phyloP scores from a whole-genome alignment of 2,329 filamentous ascomycete species.

The Aspergillus latus region DNA sequence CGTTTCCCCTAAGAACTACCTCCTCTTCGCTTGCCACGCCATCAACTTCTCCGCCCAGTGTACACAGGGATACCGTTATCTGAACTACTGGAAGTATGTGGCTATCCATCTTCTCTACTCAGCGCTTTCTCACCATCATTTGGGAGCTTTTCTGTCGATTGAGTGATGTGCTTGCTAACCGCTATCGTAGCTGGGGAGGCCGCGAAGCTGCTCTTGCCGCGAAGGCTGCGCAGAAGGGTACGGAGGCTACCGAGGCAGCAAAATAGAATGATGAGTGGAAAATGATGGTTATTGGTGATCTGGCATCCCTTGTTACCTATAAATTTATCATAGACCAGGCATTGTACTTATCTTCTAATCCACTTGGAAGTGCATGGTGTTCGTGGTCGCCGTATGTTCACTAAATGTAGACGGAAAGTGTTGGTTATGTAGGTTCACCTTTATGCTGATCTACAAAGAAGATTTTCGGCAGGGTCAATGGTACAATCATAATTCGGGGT shows the following conservation, averaged over 20 bases:
- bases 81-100: constrained; percentile 59
- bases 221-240: constrained; percentile 33
- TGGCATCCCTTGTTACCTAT: constrained; percentile 7
- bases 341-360: constrained; percentile 6
- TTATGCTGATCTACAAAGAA: too few relatives aligned
- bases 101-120: background rate
- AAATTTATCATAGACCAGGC: constrained; percentile 12
- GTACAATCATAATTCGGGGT: background rate
- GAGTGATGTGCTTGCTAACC: constrained; percentile 1
- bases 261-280: constrained; percentile 21
- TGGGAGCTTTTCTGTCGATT: background rate
- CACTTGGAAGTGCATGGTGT: constrained; percentile 3
- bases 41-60: constrained; percentile 64
- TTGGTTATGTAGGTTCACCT: too few relatives aligned
- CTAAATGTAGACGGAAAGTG: background rate
- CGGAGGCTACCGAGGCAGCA: constrained; percentile 29
- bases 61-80: constrained; percentile 62
- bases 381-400: background rate
- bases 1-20: constrained; percentile 64
- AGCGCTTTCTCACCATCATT: background rate
- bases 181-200: constrained; percentile 40
- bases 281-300: constrained; percentile 17
- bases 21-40: constrained; percentile 66
- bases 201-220: constrained; percentile 42
- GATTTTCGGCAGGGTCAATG: too few relatives aligned